phyloP scores from a whole-genome alignment of 2,329 filamentous ascomycete genomes.

The Hypoxylon rubiginosum region DNA sequence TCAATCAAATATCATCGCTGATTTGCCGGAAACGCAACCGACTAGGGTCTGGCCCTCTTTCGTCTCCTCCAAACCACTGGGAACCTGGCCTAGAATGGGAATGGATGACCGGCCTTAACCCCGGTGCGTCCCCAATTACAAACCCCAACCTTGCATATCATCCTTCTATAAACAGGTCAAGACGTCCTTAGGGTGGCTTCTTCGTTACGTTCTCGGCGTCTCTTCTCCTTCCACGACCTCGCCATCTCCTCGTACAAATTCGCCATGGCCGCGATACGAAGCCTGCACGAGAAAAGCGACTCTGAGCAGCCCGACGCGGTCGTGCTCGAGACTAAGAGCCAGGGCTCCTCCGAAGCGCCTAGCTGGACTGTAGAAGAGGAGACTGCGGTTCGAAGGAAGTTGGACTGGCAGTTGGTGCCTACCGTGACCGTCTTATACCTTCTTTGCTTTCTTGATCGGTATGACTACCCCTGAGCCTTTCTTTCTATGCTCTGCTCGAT shows the following conservation, averaged over 20 bases:
- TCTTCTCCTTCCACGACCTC: constrained; percentile 21
- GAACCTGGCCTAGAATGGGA: constrained; percentile 24
- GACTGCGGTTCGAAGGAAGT: constrained; percentile 61
- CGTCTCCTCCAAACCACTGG: constrained; percentile 29
- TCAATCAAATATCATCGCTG: constrained; percentile 42
- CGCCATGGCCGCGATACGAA: constrained; percentile 44
- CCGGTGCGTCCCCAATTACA: constrained; percentile 5
- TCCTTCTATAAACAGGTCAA: constrained; percentile 30
- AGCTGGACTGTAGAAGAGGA: constrained; percentile 67
- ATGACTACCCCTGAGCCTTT: constrained; percentile 14
- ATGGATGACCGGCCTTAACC: constrained; percentile 16
- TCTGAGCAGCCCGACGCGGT: constrained; percentile 45
- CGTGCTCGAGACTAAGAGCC: constrained; percentile 48
- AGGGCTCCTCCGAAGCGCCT: constrained; percentile 48
- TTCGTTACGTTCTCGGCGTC: constrained; percentile 20
- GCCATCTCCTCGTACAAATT: constrained; percentile 10
- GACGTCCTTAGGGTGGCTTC: constrained; percentile 9
- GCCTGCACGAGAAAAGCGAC: constrained; percentile 43
- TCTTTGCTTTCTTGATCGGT: constrained; percentile 63
- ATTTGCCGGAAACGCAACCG: constrained; percentile 44
- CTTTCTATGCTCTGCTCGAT: not conserved
- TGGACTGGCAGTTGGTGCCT: constrained; percentile 66
- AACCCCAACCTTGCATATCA: constrained; percentile 17
- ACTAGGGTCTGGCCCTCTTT: constrained; percentile 36
- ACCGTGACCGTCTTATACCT: constrained; percentile 67